Conservation (phyloP, 1,284 basidiomycete genomes). For the Ustilago bromivora region DNA sequence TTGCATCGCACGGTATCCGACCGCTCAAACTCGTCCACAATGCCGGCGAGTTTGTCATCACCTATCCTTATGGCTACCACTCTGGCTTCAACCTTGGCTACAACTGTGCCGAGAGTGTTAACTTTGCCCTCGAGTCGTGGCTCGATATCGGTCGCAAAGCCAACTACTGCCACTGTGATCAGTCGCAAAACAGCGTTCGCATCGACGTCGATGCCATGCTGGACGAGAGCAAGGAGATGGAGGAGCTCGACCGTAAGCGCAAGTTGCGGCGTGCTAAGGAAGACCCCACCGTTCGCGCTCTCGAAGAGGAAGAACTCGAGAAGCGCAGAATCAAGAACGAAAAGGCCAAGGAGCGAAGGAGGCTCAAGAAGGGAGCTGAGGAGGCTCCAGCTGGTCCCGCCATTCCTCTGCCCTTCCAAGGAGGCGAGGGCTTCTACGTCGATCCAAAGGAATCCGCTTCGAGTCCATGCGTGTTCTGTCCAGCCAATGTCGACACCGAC, state of each 20-base stretch:
- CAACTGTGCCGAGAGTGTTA: constrained; percentile 97
- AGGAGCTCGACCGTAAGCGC: constrained; percentile 57
- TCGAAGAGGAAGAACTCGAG: constrained; percentile 47
- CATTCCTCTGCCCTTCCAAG: constrained; percentile 26
- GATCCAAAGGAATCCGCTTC: constrained; percentile 28
- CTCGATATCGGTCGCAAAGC: constrained; percentile 79
- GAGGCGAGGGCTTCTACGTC: constrained; percentile 43
- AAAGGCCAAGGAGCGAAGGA: constrained; percentile 45
- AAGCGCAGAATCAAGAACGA: constrained; percentile 43
- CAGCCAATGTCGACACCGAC: constrained; percentile 51
- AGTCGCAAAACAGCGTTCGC: constrained; percentile 64
- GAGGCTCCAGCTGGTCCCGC: constrained; percentile 29
- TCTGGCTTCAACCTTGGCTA: constrained; percentile 97
- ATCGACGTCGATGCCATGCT: constrained; percentile 67
- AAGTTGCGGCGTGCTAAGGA: constrained; percentile 74
- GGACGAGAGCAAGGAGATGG: constrained; percentile 60
- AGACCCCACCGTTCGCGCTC: constrained; percentile 16
- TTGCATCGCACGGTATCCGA: constrained; percentile 80
- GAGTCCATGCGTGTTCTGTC: constrained; percentile 70
- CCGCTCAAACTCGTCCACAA: constrained; percentile 78
- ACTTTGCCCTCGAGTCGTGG: constrained; percentile 97
- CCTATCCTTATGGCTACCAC: constrained; percentile 91
- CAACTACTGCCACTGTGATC: constrained; percentile 65
- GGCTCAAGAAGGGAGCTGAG: constrained; percentile 31
- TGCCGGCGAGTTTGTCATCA: constrained; percentile 92